These are phyloP conservation scores for Exsudoporus frostii DNA, from an alignment of 768 basidiomycete genomes.

Conservation along the genomic window DNA sequence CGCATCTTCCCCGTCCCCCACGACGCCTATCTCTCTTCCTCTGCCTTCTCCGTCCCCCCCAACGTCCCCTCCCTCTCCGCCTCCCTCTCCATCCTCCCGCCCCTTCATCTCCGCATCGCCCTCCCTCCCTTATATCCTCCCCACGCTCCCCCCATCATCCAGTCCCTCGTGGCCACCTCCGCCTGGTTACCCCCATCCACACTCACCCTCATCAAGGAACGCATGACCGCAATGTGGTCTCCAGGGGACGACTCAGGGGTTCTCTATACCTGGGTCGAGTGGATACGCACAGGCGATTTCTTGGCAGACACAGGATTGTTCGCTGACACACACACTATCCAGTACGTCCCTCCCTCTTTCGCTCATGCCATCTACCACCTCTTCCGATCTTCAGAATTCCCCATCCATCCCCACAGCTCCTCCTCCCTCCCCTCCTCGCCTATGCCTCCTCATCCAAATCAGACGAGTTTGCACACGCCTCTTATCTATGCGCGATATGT, in stretches of 20 bases:
- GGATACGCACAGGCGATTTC: conserved; percentile 65
- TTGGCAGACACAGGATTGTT: conserved; percentile 43
- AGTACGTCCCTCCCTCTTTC: conserved; percentile 33
- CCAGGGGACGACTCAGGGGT: conserved; percentile 47
- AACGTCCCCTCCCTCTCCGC: background rate
- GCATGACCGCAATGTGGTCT: conserved; percentile 55
- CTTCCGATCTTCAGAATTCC: conserved; percentile 31
- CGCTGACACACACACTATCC: conserved; percentile 30
- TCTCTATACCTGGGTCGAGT: conserved; percentile 72
- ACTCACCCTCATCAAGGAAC: conserved; percentile 34
- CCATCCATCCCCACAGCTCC: conserved; percentile 54
- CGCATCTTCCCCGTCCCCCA: conserved; percentile 7
- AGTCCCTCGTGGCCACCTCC: conserved; percentile 52
- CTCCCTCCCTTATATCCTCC: conserved; percentile 58
- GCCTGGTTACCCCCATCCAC: conserved; percentile 50
- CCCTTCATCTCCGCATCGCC: conserved; percentile 53
- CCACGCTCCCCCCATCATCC: conserved; percentile 48
- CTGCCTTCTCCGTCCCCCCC: background rate
- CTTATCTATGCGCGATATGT: conserved; percentile 77
- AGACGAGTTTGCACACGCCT: conserved; percentile 56
- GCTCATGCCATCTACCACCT: conserved; percentile 6
- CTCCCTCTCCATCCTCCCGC: conserved; percentile 57
- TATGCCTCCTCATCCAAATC: conserved; percentile 48
- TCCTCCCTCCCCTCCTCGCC: conserved; percentile 46
- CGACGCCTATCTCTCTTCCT: conserved; percentile 6